Evolutionary conservation across 495 filamentous ascomycete species (phyloP), one percentile per base, ranked within the genome.

Genomic region (Penicillium cataractarum): DNA sequence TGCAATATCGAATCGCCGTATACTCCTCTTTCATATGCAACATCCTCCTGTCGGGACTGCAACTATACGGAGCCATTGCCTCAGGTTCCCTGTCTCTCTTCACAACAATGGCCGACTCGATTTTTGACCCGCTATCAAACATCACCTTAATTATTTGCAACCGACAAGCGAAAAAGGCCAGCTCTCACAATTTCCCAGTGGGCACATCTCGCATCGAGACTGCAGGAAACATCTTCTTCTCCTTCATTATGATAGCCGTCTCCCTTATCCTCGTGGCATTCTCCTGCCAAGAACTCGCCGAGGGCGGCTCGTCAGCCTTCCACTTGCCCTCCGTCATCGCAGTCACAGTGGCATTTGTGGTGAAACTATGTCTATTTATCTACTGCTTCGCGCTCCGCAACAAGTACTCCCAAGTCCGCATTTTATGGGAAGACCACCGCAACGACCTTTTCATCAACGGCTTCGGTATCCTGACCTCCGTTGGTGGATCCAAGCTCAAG

Each of bases 361-460:
- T 46, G 6, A 46, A 46, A 13, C 6, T 46, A 21, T 46, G 42
- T 24, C 21, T 46, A 12, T 46, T 46, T 6, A 8, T 46, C 33
- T 40, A 40, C 53, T 55, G 33, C 32, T 55, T 55, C 21, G 33
- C 53, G 0, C 32, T 55, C 8, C 53, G 53, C 13, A 40, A 55
- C 15, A 55, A 40, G 53, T 55, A 55, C 29, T 40, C 53, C 22
- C 53, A 55, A 40, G 53, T 55, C 21, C 53, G 32, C 13, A 55
- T 55, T 55, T 33, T 46, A 12, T 46, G 42, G 42, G 42, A 46
- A 46, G 42, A 46, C 19, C 42, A 57, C 55, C 55, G 55, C 37
- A 46, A 48, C n/a, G 55, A 57, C 24, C 39, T 42, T 21, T 48
- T 57, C 39, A 46, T 57, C 35, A 44, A 57, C 40, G 55, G 55